Percentiles rank a stretch among this genome's conserved stretches.
Evolutionary conservation across 2,329 filamentous ascomycete genomes (phyloP).

Genomic region (Drechslerella dactyloides): DNA sequence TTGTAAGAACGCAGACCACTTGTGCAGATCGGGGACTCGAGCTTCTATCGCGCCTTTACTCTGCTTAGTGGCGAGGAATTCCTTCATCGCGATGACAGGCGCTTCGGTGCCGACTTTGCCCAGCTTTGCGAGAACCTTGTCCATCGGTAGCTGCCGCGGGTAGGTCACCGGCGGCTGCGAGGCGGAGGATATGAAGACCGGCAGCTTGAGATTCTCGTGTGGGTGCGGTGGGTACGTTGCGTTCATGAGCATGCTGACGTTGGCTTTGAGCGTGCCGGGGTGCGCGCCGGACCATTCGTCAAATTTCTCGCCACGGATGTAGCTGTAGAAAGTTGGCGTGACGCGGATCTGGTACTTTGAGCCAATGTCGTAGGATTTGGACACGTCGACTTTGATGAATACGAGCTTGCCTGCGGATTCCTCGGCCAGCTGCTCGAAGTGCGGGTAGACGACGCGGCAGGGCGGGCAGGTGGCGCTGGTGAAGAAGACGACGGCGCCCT

Average conservation of each 20-base stretch:
- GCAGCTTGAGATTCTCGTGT: slow-evolving; percentile 74
- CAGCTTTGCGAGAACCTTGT: slow-evolving; percentile 81
- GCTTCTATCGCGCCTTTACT: slow-evolving; percentile 68
- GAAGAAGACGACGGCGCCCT: slow-evolving; percentile 86
- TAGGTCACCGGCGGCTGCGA: slow-evolving; percentile 73
- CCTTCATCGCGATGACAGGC: slow-evolving; percentile 69
- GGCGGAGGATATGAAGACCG: slow-evolving; percentile 70
- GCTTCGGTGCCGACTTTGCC: slow-evolving; percentile 67
- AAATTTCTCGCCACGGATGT: slow-evolving; percentile 75
- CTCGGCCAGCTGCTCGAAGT: slow-evolving; percentile 78
- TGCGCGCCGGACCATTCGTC: slow-evolving; percentile 83
- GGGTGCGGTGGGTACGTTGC: slow-evolving; percentile 65
- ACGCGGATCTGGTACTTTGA: slow-evolving; percentile 72
- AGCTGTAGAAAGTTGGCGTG: slow-evolving; percentile 89
- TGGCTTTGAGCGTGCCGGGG: slow-evolving; percentile 70
- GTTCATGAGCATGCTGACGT: slow-evolving; percentile 71
- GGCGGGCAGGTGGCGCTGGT: slow-evolving; percentile 85
- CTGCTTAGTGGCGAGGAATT: slow-evolving; percentile 72
- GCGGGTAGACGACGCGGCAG: slow-evolving; percentile 81
- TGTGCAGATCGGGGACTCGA: slow-evolving; percentile 72
- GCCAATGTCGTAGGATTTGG: slow-evolving; percentile 69
- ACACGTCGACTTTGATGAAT: slow-evolving; percentile 84
- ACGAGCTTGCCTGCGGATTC: slow-evolving; percentile 72
- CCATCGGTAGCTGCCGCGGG: slow-evolving; percentile 78
- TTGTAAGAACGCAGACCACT: slow-evolving; percentile 69